Conservation (phyloP, 306 rosid species). For the Vigna mungo region DNA sequence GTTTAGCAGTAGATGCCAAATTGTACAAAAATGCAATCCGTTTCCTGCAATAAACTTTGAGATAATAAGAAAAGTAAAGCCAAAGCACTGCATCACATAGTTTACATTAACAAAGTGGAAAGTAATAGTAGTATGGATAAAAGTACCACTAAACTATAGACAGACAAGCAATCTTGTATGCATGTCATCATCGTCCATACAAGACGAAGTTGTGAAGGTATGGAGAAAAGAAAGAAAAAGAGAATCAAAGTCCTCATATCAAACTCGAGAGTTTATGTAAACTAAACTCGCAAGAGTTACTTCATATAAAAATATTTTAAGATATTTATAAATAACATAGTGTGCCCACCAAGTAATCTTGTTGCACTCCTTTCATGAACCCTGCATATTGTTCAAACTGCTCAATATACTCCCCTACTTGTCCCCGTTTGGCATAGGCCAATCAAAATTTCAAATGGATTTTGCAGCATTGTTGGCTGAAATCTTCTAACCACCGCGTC, state of each 20-base stretch:
- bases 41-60: slow-evolving; percentile 64
- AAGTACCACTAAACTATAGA: slow-evolving; percentile 15
- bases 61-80: slow-evolving; percentile 48
- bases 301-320: too few relatives aligned
- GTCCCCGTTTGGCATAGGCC: too few relatives aligned
- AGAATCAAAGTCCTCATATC: neutral
- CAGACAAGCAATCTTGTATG: slow-evolving; percentile 21
- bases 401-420: too few relatives aligned
- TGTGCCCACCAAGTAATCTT: too few relatives aligned
- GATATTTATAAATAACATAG: too few relatives aligned
- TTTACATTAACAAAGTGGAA: slow-evolving; percentile 28
- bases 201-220: neutral
- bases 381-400: too few relatives aligned
- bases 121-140: neutral
- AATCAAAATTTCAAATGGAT: too few relatives aligned
- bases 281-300: too few relatives aligned
- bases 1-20: slow-evolving; percentile 75
- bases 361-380: too few relatives aligned
- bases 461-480: too few relatives aligned
- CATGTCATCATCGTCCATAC: neutral
- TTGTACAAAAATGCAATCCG: slow-evolving; percentile 66
- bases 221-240: neutral
- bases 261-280: too few relatives aligned
- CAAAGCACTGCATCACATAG: slow-evolving; percentile 14
- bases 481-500: too few relatives aligned